Percentiles rank a stretch among this genome's conserved stretches.
Conservation (phyloP, 2,329 filamentous ascomycete genomes). For the Sphaerostilbella broomeana region DNA sequence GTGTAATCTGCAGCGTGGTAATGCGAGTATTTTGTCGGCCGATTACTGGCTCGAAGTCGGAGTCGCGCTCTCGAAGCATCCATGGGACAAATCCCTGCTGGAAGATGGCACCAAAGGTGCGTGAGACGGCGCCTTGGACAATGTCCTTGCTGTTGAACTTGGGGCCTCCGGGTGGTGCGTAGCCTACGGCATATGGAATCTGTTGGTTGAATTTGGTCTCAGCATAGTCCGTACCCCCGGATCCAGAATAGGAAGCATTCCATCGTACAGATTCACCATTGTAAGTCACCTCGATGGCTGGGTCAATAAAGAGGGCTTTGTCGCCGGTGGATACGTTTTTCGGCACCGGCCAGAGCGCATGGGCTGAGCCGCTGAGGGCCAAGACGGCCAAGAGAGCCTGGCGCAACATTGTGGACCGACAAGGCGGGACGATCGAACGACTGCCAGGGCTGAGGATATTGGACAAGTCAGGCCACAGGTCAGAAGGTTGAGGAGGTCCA, state of each 20-base stretch:
- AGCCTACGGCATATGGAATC: constrained; percentile 43
- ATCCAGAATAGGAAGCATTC: background rate
- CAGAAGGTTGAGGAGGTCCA: no score
- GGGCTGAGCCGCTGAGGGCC: constrained; percentile 21
- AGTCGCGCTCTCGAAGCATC: constrained; percentile 63
- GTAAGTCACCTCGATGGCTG: constrained; percentile 48
- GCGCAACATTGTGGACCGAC: constrained; percentile 4
- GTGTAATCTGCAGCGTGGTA: constrained; percentile 53
- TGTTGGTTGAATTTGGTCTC: constrained; percentile 21
- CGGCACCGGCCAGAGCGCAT: constrained; percentile 55
- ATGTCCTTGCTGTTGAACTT: constrained; percentile 46
- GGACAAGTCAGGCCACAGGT: constrained; percentile 4
- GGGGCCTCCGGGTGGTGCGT: constrained; percentile 32
- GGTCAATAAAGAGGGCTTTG: constrained; percentile 46
- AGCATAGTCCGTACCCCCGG: constrained; percentile 4
- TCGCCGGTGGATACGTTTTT: constrained; percentile 44
- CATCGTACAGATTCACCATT: constrained; percentile 36
- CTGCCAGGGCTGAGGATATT: background rate
- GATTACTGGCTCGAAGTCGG: constrained; percentile 56
- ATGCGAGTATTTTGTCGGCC: constrained; percentile 37
- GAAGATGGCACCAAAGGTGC: constrained; percentile 59
- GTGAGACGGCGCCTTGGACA: constrained; percentile 50
- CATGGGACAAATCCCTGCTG: constrained; percentile 66
- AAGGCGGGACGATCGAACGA: background rate
- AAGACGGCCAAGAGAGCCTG: constrained; percentile 6